phyloP scores from a whole-genome alignment of 805 yeast species.

The Debaryomyces hansenii region DNA sequence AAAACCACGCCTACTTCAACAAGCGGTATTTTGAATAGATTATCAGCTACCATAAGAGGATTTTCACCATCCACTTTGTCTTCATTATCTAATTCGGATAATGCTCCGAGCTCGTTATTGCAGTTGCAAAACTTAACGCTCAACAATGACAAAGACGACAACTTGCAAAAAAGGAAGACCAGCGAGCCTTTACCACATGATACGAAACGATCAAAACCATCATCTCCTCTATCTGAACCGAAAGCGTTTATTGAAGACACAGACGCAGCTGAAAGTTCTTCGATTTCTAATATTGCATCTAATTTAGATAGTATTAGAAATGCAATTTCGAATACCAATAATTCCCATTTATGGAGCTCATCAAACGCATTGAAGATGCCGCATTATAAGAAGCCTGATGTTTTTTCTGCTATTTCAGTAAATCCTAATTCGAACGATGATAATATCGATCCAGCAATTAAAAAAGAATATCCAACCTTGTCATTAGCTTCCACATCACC shows the following conservation, averaged over 20 bases:
- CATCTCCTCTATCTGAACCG: conserved; percentile 1
- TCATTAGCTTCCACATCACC: conserved; percentile 24
- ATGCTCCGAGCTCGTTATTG: conserved; percentile 6
- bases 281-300: conserved; percentile 11
- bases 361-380: conserved; percentile 22
- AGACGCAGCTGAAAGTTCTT: conserved; percentile 6
- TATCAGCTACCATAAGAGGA: conserved; percentile 5
- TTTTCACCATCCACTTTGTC: not conserved
- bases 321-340: conserved; percentile 5
- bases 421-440: not conserved
- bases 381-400: conserved; percentile 20
- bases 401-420: not conserved
- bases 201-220: conserved; percentile 4
- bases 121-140: conserved; percentile 7
- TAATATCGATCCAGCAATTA: conserved; percentile 1
- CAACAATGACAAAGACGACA: not conserved
- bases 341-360: conserved; percentile 8
- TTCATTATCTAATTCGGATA: not conserved
- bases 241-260: not conserved
- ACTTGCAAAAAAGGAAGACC: conserved; percentile 3
- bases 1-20: conserved; percentile 5
- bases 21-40: conserved; percentile 3
- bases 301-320: conserved; percentile 14
- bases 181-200: not conserved
- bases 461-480: conserved; percentile 15